Evolutionary conservation across 2,329 filamentous ascomycete genomes (phyloP).

Genomic region (Cephalotrichum gorgonifer): DNA sequence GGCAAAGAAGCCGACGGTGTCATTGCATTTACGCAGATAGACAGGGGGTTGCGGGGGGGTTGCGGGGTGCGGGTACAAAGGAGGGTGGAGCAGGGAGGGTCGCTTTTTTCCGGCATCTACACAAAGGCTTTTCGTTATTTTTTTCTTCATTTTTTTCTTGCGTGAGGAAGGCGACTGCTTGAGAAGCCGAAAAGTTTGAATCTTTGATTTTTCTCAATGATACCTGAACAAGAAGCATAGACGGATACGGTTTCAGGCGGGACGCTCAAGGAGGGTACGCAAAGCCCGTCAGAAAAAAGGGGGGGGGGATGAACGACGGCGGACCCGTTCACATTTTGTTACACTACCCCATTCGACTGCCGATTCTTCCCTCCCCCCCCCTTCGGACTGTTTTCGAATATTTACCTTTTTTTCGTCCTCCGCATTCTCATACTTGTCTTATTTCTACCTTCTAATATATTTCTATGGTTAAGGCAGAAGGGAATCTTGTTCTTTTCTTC

Average conservation of each 20-base stretch:
- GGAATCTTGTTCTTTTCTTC: not conserved
- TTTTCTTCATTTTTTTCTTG: constrained; percentile 11
- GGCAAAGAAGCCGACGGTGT: constrained; percentile 10
- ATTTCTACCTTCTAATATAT: constrained; percentile 8
- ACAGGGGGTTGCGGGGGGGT: constrained; percentile 14
- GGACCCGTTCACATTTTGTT: not conserved
- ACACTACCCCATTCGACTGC: constrained; percentile 1
- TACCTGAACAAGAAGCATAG: constrained; percentile 5
- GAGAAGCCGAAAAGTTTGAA: not conserved
- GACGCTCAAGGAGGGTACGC: not conserved
- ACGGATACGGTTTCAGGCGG: constrained; percentile 13
- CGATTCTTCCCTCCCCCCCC: not conserved
- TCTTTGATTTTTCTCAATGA: constrained; percentile 3
- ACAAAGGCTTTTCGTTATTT: constrained; percentile 2
- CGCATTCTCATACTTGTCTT: constrained; percentile 19
- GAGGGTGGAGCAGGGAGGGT: not conserved
- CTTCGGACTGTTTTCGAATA: not conserved
- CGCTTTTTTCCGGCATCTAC: constrained; percentile 3
- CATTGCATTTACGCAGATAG: constrained; percentile 41
- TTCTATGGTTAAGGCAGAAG: not conserved
- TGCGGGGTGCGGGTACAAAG: too few relatives aligned
- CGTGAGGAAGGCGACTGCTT: not conserved
- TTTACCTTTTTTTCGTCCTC: constrained; percentile 6
- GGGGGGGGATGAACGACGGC: too few relatives aligned
- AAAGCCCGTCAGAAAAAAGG: too few relatives aligned